Base-by-base conservation (phyloP, 805 yeast species). In the Komagataella mondaviorum region DNA sequence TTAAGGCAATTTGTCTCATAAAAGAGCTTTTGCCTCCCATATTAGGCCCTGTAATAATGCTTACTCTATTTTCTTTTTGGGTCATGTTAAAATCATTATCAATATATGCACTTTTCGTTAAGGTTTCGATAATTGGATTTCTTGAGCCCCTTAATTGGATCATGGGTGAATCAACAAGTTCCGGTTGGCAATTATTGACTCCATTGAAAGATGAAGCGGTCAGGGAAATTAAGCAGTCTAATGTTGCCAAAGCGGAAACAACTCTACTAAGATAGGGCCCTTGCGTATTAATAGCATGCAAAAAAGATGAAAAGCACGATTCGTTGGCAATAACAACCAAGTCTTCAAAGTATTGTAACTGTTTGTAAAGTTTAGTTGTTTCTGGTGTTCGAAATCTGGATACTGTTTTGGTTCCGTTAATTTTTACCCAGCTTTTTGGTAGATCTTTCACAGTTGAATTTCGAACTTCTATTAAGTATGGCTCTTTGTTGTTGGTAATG, bases 21-120 rank as follows among this genome's bases (percentile, higher is more conserved):
- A 80, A 81, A 1, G 88, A 80, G 6, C 89, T 82, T 61, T 87
- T 87, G 3, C 95, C 95, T 7, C 95, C 95, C 89, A 86, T 85
- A 57, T 86, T 86, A 0, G 95, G 93, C 0, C 95, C 96, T 0
- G 95, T 86, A 20, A 89, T 77, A 14, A 89, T 71, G 51, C 81
- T 68, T 0, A 78, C 75, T 39, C 88, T 71, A 12, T 77, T 71
- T 3, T 68, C 62, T n/a, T 67, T 60, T 6, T 66, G 60, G 5
- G 69, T 57, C 69, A 89, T 75, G 6, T 61, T 51, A 4, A 83
- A 73, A 55, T 81, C 79, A 61, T 88, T 89, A 1, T 93, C 73
- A 10, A 89, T 86, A 60, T 80, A 85, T 24, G 58, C 56, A 2
- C 60, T 59, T 3, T 60, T 55, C 3, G 67, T 58, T 17, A 62